A percentile compares a stretch with the other conserved stretches of the same genome.
Evolutionary conservation across 768 basidiomycete genomes (phyloP).

Genomic region (Phlebiopsis gigantea): DNA sequence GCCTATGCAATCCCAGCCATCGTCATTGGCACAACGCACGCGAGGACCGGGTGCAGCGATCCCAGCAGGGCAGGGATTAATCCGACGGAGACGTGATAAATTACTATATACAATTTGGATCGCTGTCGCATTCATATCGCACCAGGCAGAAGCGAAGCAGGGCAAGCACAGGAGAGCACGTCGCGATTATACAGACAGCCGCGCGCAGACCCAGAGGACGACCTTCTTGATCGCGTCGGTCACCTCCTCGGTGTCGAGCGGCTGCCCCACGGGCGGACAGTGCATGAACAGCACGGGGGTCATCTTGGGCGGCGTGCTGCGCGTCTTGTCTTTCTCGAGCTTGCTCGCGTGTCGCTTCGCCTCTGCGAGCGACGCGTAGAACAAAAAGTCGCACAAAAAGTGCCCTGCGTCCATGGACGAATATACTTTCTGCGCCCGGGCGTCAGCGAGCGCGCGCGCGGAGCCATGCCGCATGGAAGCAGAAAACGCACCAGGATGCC

Average conservation of each 20-base stretch:
- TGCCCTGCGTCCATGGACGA: slow-evolving; percentile 74
- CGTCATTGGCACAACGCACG: neutral
- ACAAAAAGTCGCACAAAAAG: slow-evolving; percentile 72
- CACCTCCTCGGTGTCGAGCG: slow-evolving; percentile 59
- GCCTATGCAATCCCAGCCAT: neutral
- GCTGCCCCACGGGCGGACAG: slow-evolving; percentile 63
- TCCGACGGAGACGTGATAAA: neutral
- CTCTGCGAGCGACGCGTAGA: slow-evolving; percentile 72
- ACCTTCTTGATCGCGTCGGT: slow-evolving; percentile 60
- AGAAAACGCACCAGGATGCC: slow-evolving; percentile 40
- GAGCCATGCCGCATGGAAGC: neutral
- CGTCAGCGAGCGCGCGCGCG: slow-evolving; percentile 1
- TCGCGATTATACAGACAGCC: slow-evolving; percentile 3
- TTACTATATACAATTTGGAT: neutral
- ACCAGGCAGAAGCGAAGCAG: neutral
- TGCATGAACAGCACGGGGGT: slow-evolving; percentile 62
- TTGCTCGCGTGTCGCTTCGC: slow-evolving; percentile 36
- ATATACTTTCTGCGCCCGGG: slow-evolving; percentile 49
- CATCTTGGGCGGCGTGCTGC: slow-evolving; percentile 21
- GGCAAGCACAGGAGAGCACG: neutral
- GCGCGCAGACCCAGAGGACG: slow-evolving; percentile 50
- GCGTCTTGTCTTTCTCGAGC: slow-evolving; percentile 23
- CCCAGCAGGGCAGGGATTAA: neutral
- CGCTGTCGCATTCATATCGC: neutral
- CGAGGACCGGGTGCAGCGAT: neutral